A percentile compares a stretch with the other conserved stretches of the same genome.
Conservation (phyloP, 139 green algal species). For the Asterochloris sp. region DNA sequence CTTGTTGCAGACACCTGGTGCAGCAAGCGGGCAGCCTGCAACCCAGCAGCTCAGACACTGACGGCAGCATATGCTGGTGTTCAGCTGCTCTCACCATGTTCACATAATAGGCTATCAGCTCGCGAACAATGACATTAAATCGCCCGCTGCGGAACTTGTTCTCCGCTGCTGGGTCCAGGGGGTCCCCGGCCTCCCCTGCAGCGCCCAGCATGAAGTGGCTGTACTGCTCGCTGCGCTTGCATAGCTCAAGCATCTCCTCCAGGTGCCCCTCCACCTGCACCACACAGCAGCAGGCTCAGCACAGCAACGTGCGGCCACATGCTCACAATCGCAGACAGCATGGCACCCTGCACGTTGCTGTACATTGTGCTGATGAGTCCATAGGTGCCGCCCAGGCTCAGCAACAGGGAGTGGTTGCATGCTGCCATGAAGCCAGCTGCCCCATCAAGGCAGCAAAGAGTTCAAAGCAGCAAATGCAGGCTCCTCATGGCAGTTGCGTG, state of each 20-base stretch:
- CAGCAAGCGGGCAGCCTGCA: no score
- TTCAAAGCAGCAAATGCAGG: no score
- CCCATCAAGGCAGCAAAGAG: no score
- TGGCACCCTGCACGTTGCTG: no score
- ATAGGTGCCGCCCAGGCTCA: no score
- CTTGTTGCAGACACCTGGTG: background rate
- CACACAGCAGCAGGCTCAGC: no score
- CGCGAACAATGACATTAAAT: conserved; percentile 67
- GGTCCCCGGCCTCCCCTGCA: conserved; percentile 48
- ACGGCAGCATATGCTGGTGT: background rate
- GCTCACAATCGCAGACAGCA: no score
- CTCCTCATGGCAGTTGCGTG: no score
- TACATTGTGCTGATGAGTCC: no score
- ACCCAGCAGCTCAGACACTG: background rate
- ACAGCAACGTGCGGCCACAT: no score
- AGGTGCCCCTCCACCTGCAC: conserved; percentile 63
- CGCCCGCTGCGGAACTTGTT: conserved; percentile 38
- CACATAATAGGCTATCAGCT: conserved; percentile 86
- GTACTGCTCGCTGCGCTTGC: conserved; percentile 88
- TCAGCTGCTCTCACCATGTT: conserved; percentile 40
- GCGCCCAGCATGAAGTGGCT: conserved; percentile 74
- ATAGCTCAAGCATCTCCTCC: conserved; percentile 81
- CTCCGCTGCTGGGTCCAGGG: conserved; percentile 31
- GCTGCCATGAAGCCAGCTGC: no score
- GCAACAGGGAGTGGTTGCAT: no score